phyloP scores from a whole-genome alignment of 768 basidiomycete species.

The Boletellus ananiceps region DNA sequence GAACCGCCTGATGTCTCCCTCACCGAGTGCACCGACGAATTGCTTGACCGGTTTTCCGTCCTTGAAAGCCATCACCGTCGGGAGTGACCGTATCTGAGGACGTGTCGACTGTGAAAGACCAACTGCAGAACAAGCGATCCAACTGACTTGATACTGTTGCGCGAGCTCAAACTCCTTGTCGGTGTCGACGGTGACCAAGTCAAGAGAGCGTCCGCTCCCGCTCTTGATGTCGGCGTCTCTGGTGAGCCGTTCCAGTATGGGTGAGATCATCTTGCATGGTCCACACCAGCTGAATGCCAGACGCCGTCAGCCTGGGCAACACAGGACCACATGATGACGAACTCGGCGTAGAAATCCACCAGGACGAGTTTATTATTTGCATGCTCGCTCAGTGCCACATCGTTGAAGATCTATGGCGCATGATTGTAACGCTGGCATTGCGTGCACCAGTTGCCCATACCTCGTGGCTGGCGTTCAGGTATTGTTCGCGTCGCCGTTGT shows the following conservation, averaged over 20 bases:
- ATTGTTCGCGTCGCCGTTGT: constrained; percentile 30
- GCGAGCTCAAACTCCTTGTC: constrained; percentile 53
- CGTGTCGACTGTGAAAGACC: not conserved
- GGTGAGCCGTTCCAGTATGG: constrained; percentile 60
- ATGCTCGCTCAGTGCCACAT: constrained; percentile 25
- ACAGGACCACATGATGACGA: constrained; percentile 24
- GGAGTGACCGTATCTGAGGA: constrained; percentile 63
- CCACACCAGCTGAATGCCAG: constrained; percentile 60
- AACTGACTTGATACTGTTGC: constrained; percentile 42
- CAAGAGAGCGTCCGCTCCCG: constrained; percentile 53
- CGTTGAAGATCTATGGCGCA: constrained; percentile 33
- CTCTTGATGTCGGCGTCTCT: constrained; percentile 40
- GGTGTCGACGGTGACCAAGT: constrained; percentile 68
- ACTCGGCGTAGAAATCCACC: constrained; percentile 83
- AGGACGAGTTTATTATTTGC: constrained; percentile 53
- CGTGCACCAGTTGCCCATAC: constrained; percentile 26
- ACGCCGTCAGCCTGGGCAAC: constrained; percentile 1
- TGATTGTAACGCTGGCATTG: not conserved
- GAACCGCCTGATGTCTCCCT: constrained; percentile 41
- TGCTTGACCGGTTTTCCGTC: constrained; percentile 53
- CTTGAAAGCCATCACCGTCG: constrained; percentile 75
- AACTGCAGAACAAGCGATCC: not conserved
- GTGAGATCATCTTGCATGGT: constrained; percentile 71
- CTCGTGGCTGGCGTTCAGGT: constrained; percentile 41
- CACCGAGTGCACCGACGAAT: constrained; percentile 59